Conservation (phyloP, 352 stramenopile species). For the Globisporangium yorkense region DNA sequence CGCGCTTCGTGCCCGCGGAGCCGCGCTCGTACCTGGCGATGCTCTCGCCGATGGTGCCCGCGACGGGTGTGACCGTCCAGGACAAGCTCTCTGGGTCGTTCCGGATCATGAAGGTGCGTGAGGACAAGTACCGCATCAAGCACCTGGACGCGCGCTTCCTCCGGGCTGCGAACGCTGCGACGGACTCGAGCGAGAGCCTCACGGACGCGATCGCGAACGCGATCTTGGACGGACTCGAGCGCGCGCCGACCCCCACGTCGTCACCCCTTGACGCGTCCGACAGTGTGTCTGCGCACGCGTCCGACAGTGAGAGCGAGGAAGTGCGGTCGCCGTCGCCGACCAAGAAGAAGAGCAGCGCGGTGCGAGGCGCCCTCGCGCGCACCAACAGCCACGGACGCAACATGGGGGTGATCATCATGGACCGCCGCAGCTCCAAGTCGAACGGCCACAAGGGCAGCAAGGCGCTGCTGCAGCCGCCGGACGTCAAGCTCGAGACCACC, state of each 20-base stretch:
- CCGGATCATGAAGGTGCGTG: constrained; percentile 52
- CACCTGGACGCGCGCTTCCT: constrained; percentile 50
- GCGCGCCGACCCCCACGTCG: constrained; percentile 11
- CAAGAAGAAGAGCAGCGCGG: constrained; percentile 52
- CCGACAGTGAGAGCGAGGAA: constrained; percentile 25
- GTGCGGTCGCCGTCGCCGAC: constrained; percentile 35
- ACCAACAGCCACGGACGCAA: constrained; percentile 28
- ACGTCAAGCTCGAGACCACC: constrained; percentile 8
- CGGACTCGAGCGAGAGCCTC: constrained; percentile 19
- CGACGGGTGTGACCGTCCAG: constrained; percentile 46
- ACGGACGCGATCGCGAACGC: constrained; percentile 36
- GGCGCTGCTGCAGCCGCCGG: constrained; percentile 1
- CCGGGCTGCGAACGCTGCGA: constrained; percentile 10
- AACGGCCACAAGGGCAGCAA: constrained; percentile 17
- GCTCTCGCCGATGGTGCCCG: constrained; percentile 35
- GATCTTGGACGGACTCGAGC: constrained; percentile 20
- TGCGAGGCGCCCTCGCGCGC: constrained; percentile 21
- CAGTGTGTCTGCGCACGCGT: constrained; percentile 16
- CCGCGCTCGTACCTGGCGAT: constrained; percentile 47
- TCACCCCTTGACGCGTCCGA: constrained; percentile 10
- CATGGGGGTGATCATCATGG: constrained; percentile 23
- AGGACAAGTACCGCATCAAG: constrained; percentile 59
- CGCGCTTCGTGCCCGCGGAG: constrained; percentile 58
- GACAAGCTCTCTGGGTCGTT: constrained; percentile 71
- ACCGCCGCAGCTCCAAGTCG: constrained; percentile 42